Evolutionary conservation across 371 early-diverging fungal genomes (phyloP).

Genomic region (Scutellospora calospora): DNA sequence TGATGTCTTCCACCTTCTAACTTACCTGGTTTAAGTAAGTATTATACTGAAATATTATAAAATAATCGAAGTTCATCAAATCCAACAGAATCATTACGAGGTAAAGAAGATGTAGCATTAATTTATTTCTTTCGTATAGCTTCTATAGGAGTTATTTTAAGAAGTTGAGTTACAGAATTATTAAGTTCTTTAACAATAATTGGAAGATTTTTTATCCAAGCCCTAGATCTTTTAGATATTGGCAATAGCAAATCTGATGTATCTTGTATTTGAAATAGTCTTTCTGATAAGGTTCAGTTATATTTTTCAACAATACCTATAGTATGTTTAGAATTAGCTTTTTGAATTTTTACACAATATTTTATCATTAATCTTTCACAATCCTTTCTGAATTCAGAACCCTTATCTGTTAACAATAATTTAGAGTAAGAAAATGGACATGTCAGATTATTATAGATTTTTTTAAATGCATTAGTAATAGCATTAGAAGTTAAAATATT

Average conservation of each 20-base stretch:
- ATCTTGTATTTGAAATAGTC: not conserved
- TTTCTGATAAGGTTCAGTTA: slow-evolving; percentile 18
- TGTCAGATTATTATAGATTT: not conserved
- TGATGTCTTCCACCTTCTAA: slow-evolving; percentile 27
- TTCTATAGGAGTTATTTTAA: slow-evolving; percentile 18
- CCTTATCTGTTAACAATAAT: not conserved
- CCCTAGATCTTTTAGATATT: slow-evolving; percentile 9
- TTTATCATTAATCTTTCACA: not conserved
- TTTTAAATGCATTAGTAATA: not conserved
- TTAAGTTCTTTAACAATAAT: not conserved
- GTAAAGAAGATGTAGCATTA: too few relatives aligned
- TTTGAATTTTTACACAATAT: not conserved
- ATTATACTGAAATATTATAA: slow-evolving; percentile 27
- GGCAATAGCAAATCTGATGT: not conserved
- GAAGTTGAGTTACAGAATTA: slow-evolving; percentile 5
- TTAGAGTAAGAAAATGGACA: not conserved
- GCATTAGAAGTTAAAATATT: too few relatives aligned
- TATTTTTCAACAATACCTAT: not conserved
- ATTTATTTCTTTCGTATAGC: slow-evolving; percentile 18
- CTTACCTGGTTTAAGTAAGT: slow-evolving; percentile 20
- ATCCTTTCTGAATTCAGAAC: not conserved
- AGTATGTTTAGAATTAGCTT: not conserved
- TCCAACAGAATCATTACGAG: not conserved
- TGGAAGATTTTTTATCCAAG: slow-evolving; percentile 15
- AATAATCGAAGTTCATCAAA: slow-evolving; percentile 19